Percentiles rank a stretch among this genome's conserved stretches.
These are phyloP conservation scores for Pulveroboletus sp. DNA, from an alignment of 768 basidiomycete genomes.

Conservation along the genomic window DNA sequence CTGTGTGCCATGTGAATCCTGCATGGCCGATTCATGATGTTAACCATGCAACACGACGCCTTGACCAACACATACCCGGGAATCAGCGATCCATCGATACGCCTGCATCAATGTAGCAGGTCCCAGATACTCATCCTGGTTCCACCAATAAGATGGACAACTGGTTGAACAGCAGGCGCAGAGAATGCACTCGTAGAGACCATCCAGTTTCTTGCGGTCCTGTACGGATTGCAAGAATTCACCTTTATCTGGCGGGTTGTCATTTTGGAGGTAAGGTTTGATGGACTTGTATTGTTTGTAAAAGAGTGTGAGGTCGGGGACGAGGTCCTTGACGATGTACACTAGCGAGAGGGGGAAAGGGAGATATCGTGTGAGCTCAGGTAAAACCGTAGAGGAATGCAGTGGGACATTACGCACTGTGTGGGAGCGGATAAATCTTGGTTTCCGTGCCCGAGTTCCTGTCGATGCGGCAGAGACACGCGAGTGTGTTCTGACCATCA, in stretches of 20 bases:
- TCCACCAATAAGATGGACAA: constrained; percentile 99
- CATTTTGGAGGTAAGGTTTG: constrained; percentile 93
- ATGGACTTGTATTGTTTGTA: constrained; percentile 99
- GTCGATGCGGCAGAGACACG: constrained; percentile 95
- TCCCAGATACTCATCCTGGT: constrained; percentile 96
- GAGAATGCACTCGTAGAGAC: constrained; percentile 96
- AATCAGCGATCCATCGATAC: constrained; percentile 98
- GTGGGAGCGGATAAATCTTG: constrained; percentile 96
- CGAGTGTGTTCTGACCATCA: constrained; percentile 95
- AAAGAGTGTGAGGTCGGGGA: constrained; percentile 86
- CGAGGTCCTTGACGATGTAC: constrained; percentile 99
- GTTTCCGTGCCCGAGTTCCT: constrained; percentile 62
- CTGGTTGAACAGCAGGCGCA: constrained; percentile 97
- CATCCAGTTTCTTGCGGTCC: constrained; percentile 92
- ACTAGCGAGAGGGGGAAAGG: constrained; percentile 43
- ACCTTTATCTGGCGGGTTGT: constrained; percentile 77
- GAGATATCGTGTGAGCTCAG: background rate
- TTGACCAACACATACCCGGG: constrained; percentile 54
- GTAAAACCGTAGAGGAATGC: background rate
- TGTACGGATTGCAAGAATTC: constrained; percentile 90
- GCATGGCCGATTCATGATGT: background rate
- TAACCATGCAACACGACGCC: background rate
- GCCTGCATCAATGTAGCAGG: constrained; percentile 96
- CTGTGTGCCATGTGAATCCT: constrained; percentile 76
- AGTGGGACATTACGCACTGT: constrained; percentile 59